Base-by-base conservation (phyloP, 2,329 filamentous ascomycete species). In the Clarireedia homoeocarpa region DNA sequence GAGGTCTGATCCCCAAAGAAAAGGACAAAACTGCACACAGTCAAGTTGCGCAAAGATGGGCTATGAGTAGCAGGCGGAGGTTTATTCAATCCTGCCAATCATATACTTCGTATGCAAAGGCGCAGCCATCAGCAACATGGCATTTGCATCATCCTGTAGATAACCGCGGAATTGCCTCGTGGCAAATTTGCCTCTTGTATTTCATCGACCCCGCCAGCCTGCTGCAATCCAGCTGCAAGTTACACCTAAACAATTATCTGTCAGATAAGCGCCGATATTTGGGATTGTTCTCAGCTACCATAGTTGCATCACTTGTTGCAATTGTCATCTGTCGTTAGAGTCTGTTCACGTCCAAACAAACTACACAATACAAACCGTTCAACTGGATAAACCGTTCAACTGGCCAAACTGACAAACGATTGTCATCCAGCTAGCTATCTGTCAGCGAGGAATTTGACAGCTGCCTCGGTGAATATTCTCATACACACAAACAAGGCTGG, bases 111-210 rank as follows among this genome's bases (percentile, higher is more conserved):
- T 30, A 50, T 55, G 26, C 53, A 50, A 51, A 34, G 53, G 53
- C n/a, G 49, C 48, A 52, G 39, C 30, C 30, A 30, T 51, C 42
- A 53, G 30, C 36, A 47, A 30, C 54, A 56, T 56, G 54, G 48
- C 42, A 53, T 42, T 56, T 48, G 30, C 39, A 42, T 24, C 55
- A 47, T 48, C 47, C 55, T 61, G 62, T 60, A 54, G 57, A 59
- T 48, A 62, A 50, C 63, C 59, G 62, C 59, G 59, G 42, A 56
- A 51, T 53, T 48, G 40, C 59, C 62, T 62, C 62, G 62, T 65
- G 62, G 63, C 58, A 59, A 59, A 55, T 47, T 27, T 51, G 9
- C 5, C 26, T 23, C 6, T 50, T 46, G 38, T 55, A 49, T 40
- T 42, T 50, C 44, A 52, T 50, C 44, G 36, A 50, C 38, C 20